Percentiles rank a stretch among this genome's conserved stretches.
Evolutionary conservation across 2,329 filamentous ascomycete genomes (phyloP).

Genomic region (Curvularia eragrostidis): DNA sequence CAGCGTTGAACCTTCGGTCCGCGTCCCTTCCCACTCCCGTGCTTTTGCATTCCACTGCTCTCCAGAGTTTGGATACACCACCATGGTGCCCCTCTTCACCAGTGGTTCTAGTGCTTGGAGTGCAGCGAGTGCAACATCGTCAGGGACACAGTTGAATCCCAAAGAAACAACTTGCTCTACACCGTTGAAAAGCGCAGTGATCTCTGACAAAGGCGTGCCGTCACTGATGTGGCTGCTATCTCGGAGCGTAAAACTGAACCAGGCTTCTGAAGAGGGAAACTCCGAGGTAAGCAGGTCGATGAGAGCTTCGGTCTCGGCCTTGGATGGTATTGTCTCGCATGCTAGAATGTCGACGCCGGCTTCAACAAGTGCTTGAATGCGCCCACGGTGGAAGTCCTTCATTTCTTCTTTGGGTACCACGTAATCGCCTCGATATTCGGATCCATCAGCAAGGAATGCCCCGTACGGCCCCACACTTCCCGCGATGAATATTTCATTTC

Average conservation of each 20-base stretch:
- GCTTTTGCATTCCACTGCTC: constrained; percentile 55
- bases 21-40: constrained; percentile 46
- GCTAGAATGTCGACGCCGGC: constrained; percentile 55
- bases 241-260: constrained; percentile 53
- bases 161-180: constrained; percentile 49
- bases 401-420: constrained; percentile 37
- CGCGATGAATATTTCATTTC: constrained; percentile 47
- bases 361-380: constrained; percentile 52
- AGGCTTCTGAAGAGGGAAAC: constrained; percentile 48
- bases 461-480: constrained; percentile 58
- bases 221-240: constrained; percentile 51
- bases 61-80: constrained; percentile 57
- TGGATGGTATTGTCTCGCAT: constrained; percentile 55
- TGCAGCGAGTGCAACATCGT: constrained; percentile 44
- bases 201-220: constrained; percentile 48
- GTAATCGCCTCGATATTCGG: constrained; percentile 57
- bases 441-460: constrained; percentile 56
- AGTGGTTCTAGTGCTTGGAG: constrained; percentile 40
- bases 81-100: constrained; percentile 43
- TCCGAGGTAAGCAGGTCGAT: constrained; percentile 49
- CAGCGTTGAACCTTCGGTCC: constrained; percentile 32
- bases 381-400: constrained; percentile 53
- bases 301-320: constrained; percentile 50
- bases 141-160: constrained; percentile 56
- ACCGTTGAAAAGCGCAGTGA: constrained; percentile 41